Base-by-base conservation (phyloP, 1,284 basidiomycete genomes). In the Mycosarcoma mackinlayi region DNA sequence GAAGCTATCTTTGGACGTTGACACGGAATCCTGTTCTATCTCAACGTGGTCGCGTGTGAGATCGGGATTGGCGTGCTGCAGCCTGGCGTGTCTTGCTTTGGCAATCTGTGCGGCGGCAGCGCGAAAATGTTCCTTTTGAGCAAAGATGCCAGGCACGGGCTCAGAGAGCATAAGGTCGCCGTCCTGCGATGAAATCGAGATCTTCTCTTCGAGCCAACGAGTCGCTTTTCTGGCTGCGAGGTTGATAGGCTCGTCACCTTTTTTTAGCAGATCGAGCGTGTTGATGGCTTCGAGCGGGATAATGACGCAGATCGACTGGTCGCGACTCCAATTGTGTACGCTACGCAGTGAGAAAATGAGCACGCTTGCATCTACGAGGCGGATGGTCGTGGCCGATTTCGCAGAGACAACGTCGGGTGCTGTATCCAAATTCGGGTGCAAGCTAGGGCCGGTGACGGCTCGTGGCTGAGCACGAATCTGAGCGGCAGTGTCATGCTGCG, bases 201-300 rank as follows among this genome's bases (percentile, higher is more conserved):
- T 61, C 33, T 58, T 55, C 30, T 77, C 89, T 80, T 93, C 92
- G 31, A 93, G 86, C 54, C 91, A 88, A 25, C 92, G 89, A 16
- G 91, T 92, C 14, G 91, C 91, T 0, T 89, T 87, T 34, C 91
- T 89, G 4, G 93, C 93, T 14, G 90, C 89, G 73, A 91, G 88
- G 0, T 92, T 92, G 19, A 92, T 86, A 0, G 87, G 84, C 30
- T 86, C 89, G 0, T 89, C 89, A 1, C 93, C 93, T 82, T 94
- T 95, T 86, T 96, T 96, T 73, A 95, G 88, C 6, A 94, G 85
- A 82, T 96, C 93, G n/a, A 96, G 87, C 0, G 93, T 95, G 78
- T 92, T 93, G 28, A 95, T 86, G 6, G 91, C 93, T 87, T 95
- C 93, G 21, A 92, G 87, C 1, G 93, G 93, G 35, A 96, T 86